Conservation (phyloP, 2,329 filamentous ascomycete species). For the Diaporthe sp. region DNA sequence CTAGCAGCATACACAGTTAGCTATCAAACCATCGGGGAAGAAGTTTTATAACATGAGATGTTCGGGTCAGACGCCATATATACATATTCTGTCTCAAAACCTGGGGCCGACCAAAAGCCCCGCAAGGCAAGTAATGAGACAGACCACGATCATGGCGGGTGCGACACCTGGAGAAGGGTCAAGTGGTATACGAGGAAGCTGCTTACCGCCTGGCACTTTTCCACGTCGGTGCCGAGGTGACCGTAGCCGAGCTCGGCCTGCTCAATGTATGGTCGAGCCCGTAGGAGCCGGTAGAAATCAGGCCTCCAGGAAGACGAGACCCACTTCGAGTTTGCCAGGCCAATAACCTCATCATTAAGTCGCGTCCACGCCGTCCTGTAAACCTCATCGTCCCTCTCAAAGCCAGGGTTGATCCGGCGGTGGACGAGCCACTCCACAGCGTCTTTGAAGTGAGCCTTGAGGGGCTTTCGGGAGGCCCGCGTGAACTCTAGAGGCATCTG, state of each 20-base stretch:
- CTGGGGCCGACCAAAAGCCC: not conserved
- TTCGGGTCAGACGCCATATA: not conserved
- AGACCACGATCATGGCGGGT: slow-evolving; percentile 74
- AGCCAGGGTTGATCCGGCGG: slow-evolving; percentile 81
- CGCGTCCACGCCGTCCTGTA: slow-evolving; percentile 79
- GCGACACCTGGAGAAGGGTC: slow-evolving; percentile 42
- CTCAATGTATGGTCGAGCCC: slow-evolving; percentile 74
- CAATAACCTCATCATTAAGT: slow-evolving; percentile 78
- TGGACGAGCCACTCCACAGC: slow-evolving; percentile 87
- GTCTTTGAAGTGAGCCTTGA: slow-evolving; percentile 80
- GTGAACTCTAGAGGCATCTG: slow-evolving; percentile 78
- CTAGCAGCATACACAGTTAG: not conserved
- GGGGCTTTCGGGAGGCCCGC: slow-evolving; percentile 73
- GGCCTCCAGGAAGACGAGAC: slow-evolving; percentile 78
- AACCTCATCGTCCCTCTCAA: slow-evolving; percentile 71
- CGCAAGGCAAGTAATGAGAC: not conserved
- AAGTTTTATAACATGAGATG: not conserved
- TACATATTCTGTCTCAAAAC: not conserved
- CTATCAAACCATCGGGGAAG: not conserved
- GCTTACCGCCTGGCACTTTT: slow-evolving; percentile 37
- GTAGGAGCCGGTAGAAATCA: slow-evolving; percentile 75
- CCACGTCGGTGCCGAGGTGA: slow-evolving; percentile 17
- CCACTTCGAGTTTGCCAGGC: slow-evolving; percentile 78
- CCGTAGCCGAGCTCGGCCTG: slow-evolving; percentile 40
- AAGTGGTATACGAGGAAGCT: not conserved